phyloP scores from a whole-genome alignment of 2,329 filamentous ascomycete species.

The Diplodia corticola region DNA sequence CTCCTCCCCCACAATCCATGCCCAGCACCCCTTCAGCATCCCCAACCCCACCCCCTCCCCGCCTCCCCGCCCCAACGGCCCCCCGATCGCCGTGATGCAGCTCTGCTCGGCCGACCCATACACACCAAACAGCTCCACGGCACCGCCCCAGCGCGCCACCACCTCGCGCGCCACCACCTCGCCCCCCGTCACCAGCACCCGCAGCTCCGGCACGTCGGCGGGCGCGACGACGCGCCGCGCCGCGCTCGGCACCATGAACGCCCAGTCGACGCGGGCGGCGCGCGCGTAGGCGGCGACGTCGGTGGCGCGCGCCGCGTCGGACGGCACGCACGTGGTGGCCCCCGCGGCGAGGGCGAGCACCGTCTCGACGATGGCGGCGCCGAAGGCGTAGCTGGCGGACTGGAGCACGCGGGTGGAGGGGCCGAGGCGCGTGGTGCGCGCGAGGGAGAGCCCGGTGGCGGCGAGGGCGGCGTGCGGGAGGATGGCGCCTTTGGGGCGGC shows the following conservation, averaged over 20 bases:
- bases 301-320: slow-evolving; percentile 52
- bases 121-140: slow-evolving; percentile 29
- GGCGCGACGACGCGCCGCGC: slow-evolving; percentile 49
- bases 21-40: too few species aligned
- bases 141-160: slow-evolving; percentile 42
- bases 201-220: slow-evolving; percentile 42
- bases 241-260: slow-evolving; percentile 59
- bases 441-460: slow-evolving; percentile 26
- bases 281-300: slow-evolving; percentile 43
- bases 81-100: slow-evolving; percentile 27
- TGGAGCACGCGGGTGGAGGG: slow-evolving; percentile 27
- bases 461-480: slow-evolving; percentile 30
- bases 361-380: slow-evolving; percentile 49
- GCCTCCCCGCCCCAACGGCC: slow-evolving; percentile 9
- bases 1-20: slow-evolving; percentile 26
- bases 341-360: slow-evolving; percentile 45
- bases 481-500: slow-evolving; percentile 25
- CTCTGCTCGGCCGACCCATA: slow-evolving; percentile 41
- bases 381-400: slow-evolving; percentile 54
- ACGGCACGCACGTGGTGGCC: slow-evolving; percentile 56
- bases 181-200: slow-evolving; percentile 43
- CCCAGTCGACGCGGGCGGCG: slow-evolving; percentile 55
- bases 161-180: slow-evolving; percentile 43
- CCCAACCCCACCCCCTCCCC: too few species aligned
- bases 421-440: slow-evolving; percentile 11